phyloP scores from a whole-genome alignment of 768 basidiomycete species.

The Amanita rubescens region DNA sequence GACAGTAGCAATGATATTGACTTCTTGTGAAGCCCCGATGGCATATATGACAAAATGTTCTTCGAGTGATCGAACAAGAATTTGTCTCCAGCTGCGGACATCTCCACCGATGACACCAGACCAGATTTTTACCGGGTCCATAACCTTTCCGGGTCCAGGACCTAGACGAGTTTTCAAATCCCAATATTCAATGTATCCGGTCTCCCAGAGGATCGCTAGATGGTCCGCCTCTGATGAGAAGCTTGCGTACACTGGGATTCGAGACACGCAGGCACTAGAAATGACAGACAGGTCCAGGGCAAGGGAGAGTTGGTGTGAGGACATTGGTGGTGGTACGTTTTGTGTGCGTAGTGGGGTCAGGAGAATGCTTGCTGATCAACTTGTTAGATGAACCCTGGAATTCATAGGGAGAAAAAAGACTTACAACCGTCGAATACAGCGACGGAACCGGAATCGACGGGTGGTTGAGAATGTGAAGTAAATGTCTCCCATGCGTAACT shows the following conservation, averaged over 20 bases:
- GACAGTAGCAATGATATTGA: slow-evolving; percentile 26
- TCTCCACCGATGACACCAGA: slow-evolving; percentile 20
- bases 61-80: slow-evolving; percentile 12
- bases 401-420: slow-evolving; percentile 18
- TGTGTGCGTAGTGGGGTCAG: slow-evolving; percentile 91
- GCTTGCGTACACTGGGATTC: slow-evolving; percentile 58
- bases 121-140: slow-evolving; percentile 44
- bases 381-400: not conserved
- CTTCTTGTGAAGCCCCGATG: slow-evolving; percentile 31
- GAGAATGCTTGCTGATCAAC: slow-evolving; percentile 52
- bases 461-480: slow-evolving; percentile 47
- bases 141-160: slow-evolving; percentile 48
- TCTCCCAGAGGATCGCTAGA: slow-evolving; percentile 62
- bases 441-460: slow-evolving; percentile 76
- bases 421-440: slow-evolving; percentile 85
- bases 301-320: slow-evolving; percentile 43
- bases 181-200: slow-evolving; percentile 66
- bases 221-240: slow-evolving; percentile 53
- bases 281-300: slow-evolving; percentile 15
- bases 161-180: slow-evolving; percentile 55
- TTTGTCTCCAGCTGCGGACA: slow-evolving; percentile 27
- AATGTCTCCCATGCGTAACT: slow-evolving; percentile 78
- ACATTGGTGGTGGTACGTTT: slow-evolving; percentile 99
- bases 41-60: slow-evolving; percentile 20
- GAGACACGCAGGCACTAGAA: slow-evolving; percentile 12